These are phyloP conservation scores for Fusarium illudens DNA, from an alignment of 2,329 filamentous ascomycete species.

Conservation along the genomic window DNA sequence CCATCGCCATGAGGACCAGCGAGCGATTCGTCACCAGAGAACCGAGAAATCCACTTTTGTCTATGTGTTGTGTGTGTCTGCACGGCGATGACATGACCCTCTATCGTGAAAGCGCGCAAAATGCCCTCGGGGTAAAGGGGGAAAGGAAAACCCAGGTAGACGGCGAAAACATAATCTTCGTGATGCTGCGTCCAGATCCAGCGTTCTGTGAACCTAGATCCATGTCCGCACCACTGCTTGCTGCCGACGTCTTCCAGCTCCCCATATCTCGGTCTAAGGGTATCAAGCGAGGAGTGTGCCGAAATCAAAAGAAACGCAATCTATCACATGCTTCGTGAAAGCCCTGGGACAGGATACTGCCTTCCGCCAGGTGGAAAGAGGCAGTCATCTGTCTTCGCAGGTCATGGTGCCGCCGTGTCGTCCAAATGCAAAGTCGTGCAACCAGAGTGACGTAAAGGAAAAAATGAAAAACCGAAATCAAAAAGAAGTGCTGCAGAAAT, in stretches of 20 bases:
- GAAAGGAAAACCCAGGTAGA: conserved; percentile 47
- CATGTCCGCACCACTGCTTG: conserved; percentile 47
- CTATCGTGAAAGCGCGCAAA: conserved; percentile 54
- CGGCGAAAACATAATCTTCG: conserved; percentile 50
- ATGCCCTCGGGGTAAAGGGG: conserved; percentile 46
- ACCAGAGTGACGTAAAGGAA: conserved; percentile 41
- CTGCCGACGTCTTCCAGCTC: conserved; percentile 51
- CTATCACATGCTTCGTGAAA: conserved; percentile 56
- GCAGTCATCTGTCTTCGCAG: conserved; percentile 48
- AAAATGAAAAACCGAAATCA: conserved; percentile 38
- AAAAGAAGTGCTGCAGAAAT: conserved; percentile 35
- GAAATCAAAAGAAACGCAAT: conserved; percentile 57
- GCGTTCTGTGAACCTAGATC: conserved; percentile 44
- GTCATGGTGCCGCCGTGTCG: conserved; percentile 55
- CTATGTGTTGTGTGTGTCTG: conserved; percentile 68
- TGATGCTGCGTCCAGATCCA: conserved; percentile 50
- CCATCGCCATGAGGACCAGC: conserved; percentile 46
- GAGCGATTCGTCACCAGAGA: conserved; percentile 57
- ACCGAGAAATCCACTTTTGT: conserved; percentile 74
- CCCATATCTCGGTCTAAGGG: conserved; percentile 55
- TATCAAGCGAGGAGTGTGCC: conserved; percentile 55
- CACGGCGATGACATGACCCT: conserved; percentile 57
- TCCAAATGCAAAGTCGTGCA: conserved; percentile 45
- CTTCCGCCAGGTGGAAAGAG: conserved; percentile 45
- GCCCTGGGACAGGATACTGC: conserved; percentile 50